Evolutionary conservation across 1,284 basidiomycete genomes (phyloP).

Genomic region (Leccinum subatratum): DNA sequence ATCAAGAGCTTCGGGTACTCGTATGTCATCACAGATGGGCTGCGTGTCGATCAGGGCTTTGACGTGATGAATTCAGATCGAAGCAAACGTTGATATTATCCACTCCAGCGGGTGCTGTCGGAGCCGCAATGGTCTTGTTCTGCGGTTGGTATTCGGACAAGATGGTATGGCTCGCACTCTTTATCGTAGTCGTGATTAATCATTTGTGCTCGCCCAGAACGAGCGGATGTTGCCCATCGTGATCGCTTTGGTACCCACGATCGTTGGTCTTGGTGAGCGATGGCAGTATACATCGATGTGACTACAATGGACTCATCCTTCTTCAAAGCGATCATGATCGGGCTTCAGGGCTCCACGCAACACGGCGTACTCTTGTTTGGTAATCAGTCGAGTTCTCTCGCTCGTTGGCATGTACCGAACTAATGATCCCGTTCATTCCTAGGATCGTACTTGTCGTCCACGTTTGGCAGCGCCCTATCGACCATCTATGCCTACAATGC

Average conservation of each 20-base stretch:
- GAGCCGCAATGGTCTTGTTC: conserved; percentile 44
- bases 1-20: conserved; percentile 66
- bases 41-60: background rate
- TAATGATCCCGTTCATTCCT: background rate
- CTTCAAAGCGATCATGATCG: conserved; percentile 50
- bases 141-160: conserved; percentile 65
- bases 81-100: conserved; percentile 60
- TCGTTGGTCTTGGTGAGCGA: conserved; percentile 48
- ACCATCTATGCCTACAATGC: conserved; percentile 65
- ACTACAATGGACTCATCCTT: background rate
- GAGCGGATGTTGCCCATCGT: conserved; percentile 65
- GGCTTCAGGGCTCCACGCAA: conserved; percentile 44
- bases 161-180: conserved; percentile 36
- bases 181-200: background rate
- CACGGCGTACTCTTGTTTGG: conserved; percentile 60
- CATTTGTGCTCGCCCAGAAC: conserved; percentile 33
- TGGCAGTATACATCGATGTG: background rate
- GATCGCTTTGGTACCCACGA: conserved; percentile 57
- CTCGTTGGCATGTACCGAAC: background rate
- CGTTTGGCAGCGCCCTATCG: conserved; percentile 57
- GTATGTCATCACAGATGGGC: conserved; percentile 31
- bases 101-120: conserved; percentile 55
- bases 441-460: conserved; percentile 55
- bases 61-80: conserved; percentile 35
- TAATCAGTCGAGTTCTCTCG: conserved; percentile 22